Evolutionary conservation across 1,284 basidiomycete species (phyloP).

Genomic region (Cutaneotrichosporon mucoides): DNA sequence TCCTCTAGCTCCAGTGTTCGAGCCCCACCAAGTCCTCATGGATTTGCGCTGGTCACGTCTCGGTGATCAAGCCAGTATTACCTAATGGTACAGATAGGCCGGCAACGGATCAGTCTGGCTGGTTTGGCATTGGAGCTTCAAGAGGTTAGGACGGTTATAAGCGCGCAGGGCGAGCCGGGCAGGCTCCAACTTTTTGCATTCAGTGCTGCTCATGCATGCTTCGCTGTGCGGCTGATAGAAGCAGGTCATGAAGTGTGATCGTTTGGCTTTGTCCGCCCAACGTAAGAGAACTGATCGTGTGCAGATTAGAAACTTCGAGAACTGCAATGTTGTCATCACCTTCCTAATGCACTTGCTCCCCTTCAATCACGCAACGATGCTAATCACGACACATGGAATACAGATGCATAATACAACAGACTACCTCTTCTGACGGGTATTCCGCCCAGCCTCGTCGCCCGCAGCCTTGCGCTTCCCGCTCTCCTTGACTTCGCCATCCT

Average conservation of each 20-base stretch:
- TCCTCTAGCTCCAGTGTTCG: constrained; percentile 48
- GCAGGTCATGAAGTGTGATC: too few species aligned
- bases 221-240: too few species aligned
- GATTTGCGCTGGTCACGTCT: constrained; percentile 31
- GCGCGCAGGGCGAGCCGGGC: constrained; percentile 46
- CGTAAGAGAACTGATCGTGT: too few species aligned
- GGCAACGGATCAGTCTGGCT: constrained; percentile 48
- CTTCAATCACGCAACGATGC: too few species aligned
- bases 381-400: too few species aligned
- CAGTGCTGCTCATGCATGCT: background rate
- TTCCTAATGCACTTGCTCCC: too few species aligned
- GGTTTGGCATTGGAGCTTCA: constrained; percentile 43
- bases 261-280: too few species aligned
- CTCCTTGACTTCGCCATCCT: constrained; percentile 15
- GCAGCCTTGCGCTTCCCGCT: constrained; percentile 7
- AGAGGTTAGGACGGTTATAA: constrained; percentile 44
- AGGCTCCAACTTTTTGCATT: constrained; percentile 41
- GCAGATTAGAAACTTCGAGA: too few species aligned
- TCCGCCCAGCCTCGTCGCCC: background rate
- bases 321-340: too few species aligned
- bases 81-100: constrained; percentile 33
- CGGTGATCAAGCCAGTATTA: constrained; percentile 43
- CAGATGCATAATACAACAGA: background rate
- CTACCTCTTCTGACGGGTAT: background rate
- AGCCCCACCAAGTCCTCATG: constrained; percentile 44